Evolutionary conservation across 495 filamentous ascomycete species (phyloP).

Genomic region (Penicillium mononematosum): DNA sequence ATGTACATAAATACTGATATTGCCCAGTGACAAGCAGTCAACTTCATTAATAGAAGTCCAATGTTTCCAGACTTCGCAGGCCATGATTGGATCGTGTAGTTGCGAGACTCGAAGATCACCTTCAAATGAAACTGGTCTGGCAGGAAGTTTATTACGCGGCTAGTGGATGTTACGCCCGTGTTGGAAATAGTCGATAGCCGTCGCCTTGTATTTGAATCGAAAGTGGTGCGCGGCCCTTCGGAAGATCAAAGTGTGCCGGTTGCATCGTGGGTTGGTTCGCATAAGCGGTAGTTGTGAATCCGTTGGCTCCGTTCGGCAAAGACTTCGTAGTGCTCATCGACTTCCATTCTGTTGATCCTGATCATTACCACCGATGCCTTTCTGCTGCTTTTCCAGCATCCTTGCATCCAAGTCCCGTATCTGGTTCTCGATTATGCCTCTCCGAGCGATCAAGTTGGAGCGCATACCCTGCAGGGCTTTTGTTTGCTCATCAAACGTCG

Average conservation of each 20-base stretch:
- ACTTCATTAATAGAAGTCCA: background rate
- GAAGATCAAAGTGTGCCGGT: background rate
- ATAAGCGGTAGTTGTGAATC: background rate
- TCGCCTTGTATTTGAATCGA: background rate
- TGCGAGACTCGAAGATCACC: background rate
- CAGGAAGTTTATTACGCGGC: background rate
- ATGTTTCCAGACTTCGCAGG: background rate
- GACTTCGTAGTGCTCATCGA: conserved; percentile 10
- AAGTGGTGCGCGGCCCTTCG: background rate
- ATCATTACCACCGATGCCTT: conserved; percentile 23
- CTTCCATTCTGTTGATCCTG: conserved; percentile 21
- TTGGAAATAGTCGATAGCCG: background rate
- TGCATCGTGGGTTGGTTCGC: background rate
- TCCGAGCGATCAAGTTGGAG: conserved; percentile 48
- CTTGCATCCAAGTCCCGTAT: conserved; percentile 51
- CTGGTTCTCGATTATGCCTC: conserved; percentile 55
- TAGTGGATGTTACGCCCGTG: background rate
- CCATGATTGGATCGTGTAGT: background rate
- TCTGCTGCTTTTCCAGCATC: conserved; percentile 40
- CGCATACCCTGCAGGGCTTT: conserved; percentile 49
- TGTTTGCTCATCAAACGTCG: conserved; percentile 54
- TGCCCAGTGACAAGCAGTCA: background rate
- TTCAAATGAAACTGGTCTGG: background rate
- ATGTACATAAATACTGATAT: background rate
- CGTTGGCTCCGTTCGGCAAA: background rate